phyloP scores from a whole-genome alignment of 257 asterid species.

The Lithospermum erythrorhizon region DNA sequence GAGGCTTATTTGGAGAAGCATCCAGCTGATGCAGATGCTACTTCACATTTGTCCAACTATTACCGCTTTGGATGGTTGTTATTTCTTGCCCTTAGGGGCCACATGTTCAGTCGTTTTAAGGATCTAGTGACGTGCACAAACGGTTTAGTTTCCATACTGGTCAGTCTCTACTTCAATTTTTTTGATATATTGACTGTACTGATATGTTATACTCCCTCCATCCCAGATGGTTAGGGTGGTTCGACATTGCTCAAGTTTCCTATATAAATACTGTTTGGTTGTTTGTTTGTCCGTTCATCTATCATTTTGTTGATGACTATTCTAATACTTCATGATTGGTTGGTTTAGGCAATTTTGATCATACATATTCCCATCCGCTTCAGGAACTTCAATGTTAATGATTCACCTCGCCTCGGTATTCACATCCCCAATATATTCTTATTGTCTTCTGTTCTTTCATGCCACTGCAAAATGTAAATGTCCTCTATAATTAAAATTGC shows the following conservation, averaged over 20 bases:
- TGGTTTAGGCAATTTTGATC: conserved; percentile 69
- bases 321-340: conserved; percentile 19
- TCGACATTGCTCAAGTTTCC: not conserved
- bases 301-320: conserved; percentile 1
- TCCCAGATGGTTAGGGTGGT: too few species aligned
- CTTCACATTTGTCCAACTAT: conserved; percentile 32
- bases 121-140: conserved; percentile 82
- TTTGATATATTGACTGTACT: conserved; percentile 4
- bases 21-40: conserved; percentile 19
- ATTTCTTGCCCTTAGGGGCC: conserved; percentile 74
- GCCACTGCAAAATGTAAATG: not conserved
- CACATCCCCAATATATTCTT: conserved; percentile 6
- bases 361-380: conserved; percentile 60
- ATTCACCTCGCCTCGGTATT: conserved; percentile 65
- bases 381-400: conserved; percentile 52
- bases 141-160: conserved; percentile 81
- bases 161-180: conserved; percentile 29
- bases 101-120: conserved; percentile 58
- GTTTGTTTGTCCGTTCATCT: not conserved
- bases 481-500: conserved; percentile 14
- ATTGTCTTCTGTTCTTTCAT: conserved; percentile 5
- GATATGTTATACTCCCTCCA: not conserved
- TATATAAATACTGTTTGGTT: not conserved
- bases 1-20: conserved; percentile 39
- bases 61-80: conserved; percentile 96